Conservation (phyloP, 2,329 filamentous ascomycete species). For the Scedosporium dehoogii region DNA sequence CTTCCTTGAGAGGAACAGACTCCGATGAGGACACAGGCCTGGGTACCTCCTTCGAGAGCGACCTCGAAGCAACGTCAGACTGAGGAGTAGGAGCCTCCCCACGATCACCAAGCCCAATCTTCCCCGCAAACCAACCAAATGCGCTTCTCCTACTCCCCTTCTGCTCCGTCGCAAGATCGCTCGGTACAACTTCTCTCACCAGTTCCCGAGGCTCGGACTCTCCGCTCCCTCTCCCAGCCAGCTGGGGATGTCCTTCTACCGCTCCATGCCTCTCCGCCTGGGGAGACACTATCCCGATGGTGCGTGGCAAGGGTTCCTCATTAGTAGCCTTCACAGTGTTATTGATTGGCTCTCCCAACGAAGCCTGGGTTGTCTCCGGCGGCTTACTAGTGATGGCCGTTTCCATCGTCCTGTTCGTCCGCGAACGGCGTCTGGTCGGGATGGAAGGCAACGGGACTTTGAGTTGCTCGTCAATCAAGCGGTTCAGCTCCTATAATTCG, state of each 20-base stretch:
- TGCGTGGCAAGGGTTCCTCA: neutral
- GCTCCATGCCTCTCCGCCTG: neutral
- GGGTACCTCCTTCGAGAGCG: neutral
- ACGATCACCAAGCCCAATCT: constrained; percentile 1
- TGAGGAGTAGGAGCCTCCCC: neutral
- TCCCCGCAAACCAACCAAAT: constrained; percentile 4
- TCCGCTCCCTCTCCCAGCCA: constrained; percentile 1
- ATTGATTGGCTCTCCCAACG: constrained; percentile 2
- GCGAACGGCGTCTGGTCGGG: constrained; percentile 12
- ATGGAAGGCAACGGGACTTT: constrained; percentile 20
- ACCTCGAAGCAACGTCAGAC: neutral
- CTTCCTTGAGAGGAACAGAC: neutral
- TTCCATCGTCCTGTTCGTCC: neutral
- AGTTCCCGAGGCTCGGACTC: neutral
- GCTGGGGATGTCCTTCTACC: neutral
- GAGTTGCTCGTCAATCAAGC: constrained; percentile 30
- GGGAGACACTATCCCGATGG: neutral
- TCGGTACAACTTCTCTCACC: neutral
- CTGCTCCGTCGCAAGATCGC: neutral
- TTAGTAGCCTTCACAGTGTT: constrained; percentile 8
- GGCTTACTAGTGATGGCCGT: constrained; percentile 8
- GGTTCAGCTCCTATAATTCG: constrained; percentile 27
- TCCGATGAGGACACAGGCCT: neutral
- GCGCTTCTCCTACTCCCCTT: constrained; percentile 1
- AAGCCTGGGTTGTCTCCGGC: constrained; percentile 2